Evolutionary conservation across 352 stramenopile species (phyloP).

Genomic region (Phytopythium kandeliae): DNA sequence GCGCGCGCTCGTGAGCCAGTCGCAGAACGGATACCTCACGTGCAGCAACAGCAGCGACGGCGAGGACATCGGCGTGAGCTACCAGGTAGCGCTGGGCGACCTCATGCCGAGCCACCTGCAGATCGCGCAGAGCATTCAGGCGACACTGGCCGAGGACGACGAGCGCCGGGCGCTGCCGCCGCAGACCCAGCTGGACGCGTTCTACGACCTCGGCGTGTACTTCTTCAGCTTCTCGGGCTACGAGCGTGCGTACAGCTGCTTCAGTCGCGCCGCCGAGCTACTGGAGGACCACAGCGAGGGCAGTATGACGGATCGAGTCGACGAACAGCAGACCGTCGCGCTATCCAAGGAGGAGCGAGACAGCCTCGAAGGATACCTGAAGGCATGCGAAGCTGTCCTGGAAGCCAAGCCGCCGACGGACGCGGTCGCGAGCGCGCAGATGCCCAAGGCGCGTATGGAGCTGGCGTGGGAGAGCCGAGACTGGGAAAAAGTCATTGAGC

Average conservation of each 20-base stretch:
- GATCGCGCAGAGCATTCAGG: slow-evolving; percentile 60
- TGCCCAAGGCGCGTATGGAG: slow-evolving; percentile 30
- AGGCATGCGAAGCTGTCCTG: slow-evolving; percentile 61
- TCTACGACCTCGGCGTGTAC: slow-evolving; percentile 61
- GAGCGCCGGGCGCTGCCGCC: slow-evolving; percentile 29
- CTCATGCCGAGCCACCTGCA: slow-evolving; percentile 48
- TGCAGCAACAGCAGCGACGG: slow-evolving; percentile 56
- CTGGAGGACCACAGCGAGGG: slow-evolving; percentile 26
- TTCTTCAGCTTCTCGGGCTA: slow-evolving; percentile 77
- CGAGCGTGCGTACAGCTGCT: slow-evolving; percentile 72
- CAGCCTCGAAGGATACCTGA: slow-evolving; percentile 62
- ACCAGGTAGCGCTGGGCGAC: slow-evolving; percentile 64
- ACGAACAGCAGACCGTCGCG: neutral
- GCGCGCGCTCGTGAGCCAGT: slow-evolving; percentile 60
- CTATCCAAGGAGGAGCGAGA: slow-evolving; percentile 22
- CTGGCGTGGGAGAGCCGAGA: slow-evolving; percentile 40
- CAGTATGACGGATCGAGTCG: neutral
- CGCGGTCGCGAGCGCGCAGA: slow-evolving; percentile 23
- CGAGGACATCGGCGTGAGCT: slow-evolving; percentile 56
- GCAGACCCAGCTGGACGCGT: slow-evolving; percentile 52
- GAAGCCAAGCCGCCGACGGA: slow-evolving; percentile 35
- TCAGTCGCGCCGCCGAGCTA: slow-evolving; percentile 57
- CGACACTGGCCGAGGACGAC: slow-evolving; percentile 36
- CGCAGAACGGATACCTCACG: slow-evolving; percentile 67
- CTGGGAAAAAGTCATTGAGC: slow-evolving; percentile 41